Conservation (phyloP, 441 rosid species). For the Cnidoscolus chayamansa region DNA sequence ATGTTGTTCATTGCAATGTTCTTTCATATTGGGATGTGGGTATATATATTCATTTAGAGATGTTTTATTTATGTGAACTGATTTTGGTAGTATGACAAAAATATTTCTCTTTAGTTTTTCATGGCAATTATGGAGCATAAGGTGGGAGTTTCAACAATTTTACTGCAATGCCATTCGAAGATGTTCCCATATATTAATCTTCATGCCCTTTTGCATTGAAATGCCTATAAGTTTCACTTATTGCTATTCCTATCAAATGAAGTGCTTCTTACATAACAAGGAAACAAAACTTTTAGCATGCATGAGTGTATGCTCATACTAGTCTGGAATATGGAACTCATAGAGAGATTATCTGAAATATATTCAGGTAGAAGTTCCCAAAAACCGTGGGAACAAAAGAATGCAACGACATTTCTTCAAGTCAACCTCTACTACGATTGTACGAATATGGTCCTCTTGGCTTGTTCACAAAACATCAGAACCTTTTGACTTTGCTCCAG, state of each 20-base stretch:
- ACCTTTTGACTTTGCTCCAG: conserved; percentile 63
- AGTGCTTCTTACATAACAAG: background rate
- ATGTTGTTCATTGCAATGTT: background rate
- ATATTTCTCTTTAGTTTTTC: background rate
- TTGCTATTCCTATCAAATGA: background rate
- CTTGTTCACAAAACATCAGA: conserved; percentile 66
- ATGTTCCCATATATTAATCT: background rate
- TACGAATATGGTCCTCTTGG: conserved; percentile 97
- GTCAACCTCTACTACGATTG: conserved; percentile 65
- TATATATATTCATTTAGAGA: conserved; percentile 3
- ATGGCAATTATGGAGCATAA: background rate
- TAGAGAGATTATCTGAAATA: background rate
- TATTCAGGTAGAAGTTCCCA: conserved; percentile 84
- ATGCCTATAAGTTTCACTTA: background rate
- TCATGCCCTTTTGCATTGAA: background rate
- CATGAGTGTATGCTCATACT: background rate
- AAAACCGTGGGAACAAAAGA: conserved; percentile 73
- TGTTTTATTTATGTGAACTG: background rate
- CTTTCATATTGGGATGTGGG: background rate
- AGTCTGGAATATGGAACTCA: conserved; percentile 1
- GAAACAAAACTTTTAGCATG: background rate
- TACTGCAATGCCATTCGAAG: background rate
- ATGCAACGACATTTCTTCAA: conserved; percentile 83
- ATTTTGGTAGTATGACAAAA: background rate
- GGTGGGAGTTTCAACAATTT: background rate